These are phyloP conservation scores for Fusarium siculi DNA, from an alignment of 2,329 filamentous ascomycete species.

Conservation along the genomic window DNA sequence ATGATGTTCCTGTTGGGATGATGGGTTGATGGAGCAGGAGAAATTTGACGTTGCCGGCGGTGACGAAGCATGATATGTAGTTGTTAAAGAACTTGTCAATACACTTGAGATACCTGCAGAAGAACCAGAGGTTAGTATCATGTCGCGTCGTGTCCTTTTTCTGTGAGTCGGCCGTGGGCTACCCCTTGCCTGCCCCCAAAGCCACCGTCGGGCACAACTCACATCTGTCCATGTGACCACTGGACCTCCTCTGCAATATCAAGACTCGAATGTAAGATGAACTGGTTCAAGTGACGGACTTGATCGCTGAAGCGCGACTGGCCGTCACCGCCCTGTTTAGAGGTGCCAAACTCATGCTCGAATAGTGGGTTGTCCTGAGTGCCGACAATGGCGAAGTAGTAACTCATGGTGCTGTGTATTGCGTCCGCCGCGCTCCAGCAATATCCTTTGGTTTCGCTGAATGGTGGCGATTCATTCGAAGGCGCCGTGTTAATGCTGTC, in stretches of 20 bases:
- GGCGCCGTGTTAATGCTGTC: conserved; percentile 6
- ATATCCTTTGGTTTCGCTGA: not conserved
- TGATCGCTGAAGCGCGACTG: conserved; percentile 88
- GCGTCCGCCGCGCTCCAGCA: conserved; percentile 39
- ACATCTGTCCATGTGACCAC: conserved; percentile 90
- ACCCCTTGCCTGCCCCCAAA: not conserved
- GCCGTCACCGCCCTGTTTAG: conserved; percentile 94
- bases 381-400: conserved; percentile 97
- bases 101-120: conserved; percentile 88
- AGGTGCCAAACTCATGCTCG: conserved; percentile 96
- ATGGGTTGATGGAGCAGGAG: conserved; percentile 89
- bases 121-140: conserved; percentile 2
- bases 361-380: conserved; percentile 96
- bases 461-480: not conserved
- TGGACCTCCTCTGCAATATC: conserved; percentile 97
- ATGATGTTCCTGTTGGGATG: conserved; percentile 54
- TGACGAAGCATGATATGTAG: conserved; percentile 94
- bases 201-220: conserved; percentile 44
- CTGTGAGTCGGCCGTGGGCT: not conserved
- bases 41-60: conserved; percentile 91
- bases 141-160: not conserved
- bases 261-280: conserved; percentile 92
- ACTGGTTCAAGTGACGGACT: conserved; percentile 94
- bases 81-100: conserved; percentile 97
- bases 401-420: conserved; percentile 76